Evolutionary conservation across 176 grass and related monocot species (phyloP), one percentile per base, ranked within the genome.

Genomic region (Chrysopogon serrulatus): DNA sequence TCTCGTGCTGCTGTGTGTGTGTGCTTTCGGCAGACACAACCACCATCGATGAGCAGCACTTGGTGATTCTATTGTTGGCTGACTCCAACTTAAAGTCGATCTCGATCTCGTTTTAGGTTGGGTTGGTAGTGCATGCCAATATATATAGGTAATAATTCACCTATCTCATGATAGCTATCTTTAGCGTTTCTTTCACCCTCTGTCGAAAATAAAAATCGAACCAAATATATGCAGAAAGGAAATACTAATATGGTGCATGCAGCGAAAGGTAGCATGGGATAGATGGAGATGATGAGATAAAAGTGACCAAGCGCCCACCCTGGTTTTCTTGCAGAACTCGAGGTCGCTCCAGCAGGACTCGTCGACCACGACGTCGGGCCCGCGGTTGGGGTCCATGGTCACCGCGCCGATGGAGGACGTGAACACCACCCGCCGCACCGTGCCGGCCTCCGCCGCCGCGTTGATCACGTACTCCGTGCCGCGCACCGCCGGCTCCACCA

Each of bases 311-410:
- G 65, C 78, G 83, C 75, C 15, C 40, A 91, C 96, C 89, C 71
- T 92, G 39, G 96, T 98, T 66, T 94, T 92, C 91, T 94, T 96
- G 96, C 96, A 98, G 87, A 68, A 94, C 2, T 98, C 89, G 73
- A 95, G 93, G 81, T 98, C 96, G 84, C 96, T 98, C 96, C 96
- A 98, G 85, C 89, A 98, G 0, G 85, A 87, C 84, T 98, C 96
- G 67, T 98, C 91, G 56, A 98, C 96, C 23, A 94, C 93, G 5
- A 90, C 96, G 70, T 98, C 91, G 2, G 89, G 83, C 28, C 85
- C 87, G 32, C 93, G 96, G 70, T 47, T 89, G 23, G 96, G 96
- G 80, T 98, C 79, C 96, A 96, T 88, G 81, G 93, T 95, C 32
- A 98, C 87, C 0, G 96, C 96, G 64, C 96, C 96, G 80, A 98